Conservation (phyloP, 2,329 filamentous ascomycete genomes). For the Juglanconis oblonga region DNA sequence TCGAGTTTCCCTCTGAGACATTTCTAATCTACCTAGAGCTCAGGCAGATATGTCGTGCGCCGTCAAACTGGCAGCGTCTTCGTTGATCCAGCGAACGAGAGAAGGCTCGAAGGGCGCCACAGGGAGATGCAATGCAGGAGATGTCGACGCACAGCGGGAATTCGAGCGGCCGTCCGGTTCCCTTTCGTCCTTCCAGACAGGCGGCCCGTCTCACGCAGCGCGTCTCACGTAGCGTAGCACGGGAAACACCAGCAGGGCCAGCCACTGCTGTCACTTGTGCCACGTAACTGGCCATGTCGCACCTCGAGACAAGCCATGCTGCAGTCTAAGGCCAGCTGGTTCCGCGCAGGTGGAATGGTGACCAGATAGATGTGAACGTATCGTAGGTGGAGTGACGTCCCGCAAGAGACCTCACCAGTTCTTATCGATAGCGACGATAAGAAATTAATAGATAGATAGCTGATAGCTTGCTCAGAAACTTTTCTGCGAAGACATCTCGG, state of each 20-base stretch:
- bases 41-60: not conserved
- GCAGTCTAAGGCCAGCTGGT: not conserved
- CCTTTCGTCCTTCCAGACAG: not conserved
- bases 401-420: not conserved
- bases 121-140: not conserved
- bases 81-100: not conserved
- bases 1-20: not conserved
- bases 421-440: not conserved
- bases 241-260: not conserved
- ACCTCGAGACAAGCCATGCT: not conserved
- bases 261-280: conserved; percentile 9
- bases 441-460: no score
- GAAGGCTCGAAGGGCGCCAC: not conserved
- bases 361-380: no score
- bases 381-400: not conserved
- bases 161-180: not conserved
- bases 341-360: no score
- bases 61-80: not conserved
- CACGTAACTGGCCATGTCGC: not conserved
- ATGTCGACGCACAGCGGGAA: no score
- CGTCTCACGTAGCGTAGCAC: not conserved
- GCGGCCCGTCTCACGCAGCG: not conserved
- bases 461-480: no score
- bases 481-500: not conserved
- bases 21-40: conserved; percentile 2